Base-by-base conservation (phyloP, 1,284 basidiomycete genomes). In the Neonothopanus nambi region DNA sequence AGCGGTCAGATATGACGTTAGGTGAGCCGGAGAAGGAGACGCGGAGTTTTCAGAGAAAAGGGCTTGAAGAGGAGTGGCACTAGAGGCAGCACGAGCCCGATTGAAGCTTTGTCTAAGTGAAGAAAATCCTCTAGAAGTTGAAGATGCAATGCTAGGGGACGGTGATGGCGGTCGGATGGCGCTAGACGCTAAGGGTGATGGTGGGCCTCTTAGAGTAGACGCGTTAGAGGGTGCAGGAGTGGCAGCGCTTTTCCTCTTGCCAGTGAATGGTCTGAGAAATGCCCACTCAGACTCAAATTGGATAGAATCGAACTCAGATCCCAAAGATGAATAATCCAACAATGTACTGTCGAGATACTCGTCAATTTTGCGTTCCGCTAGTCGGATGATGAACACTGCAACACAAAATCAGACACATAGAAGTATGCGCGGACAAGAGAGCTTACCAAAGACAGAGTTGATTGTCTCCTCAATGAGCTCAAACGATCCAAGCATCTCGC, bases 281-380 rank as follows among this genome's bases (percentile, higher is more conserved):
- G 89, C 89, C 95, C 96, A 98, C 60, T 98, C 96, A 8, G 93
- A 94, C 70, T 98, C 94, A 64, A 98, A 99, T 54, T 94, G 88
- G 20, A 98, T 78, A 36, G 85, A 81, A 44, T 91, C 89, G 57
- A 93, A 87, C 52, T 89, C 87, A 8, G 85, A 87, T 1, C 90
- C 84, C 13, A 89, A 75, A 0, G 93, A 81, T 26, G 90, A 83
- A 64, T 91, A 88, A 54, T 98, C 95, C 54, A 99, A 78, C 51
- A 99, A 74, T 0, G 92, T 84, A 0, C 81, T 69, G 65, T 98
- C 94, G 18, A 99, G 78, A 33, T 97, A 75, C 51, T 84, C 79
- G 69, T 98, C 95, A 65, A 98, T 91, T 56, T 85, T 84, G 48
- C 90, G 79, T 69, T 99, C 96, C 5, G 91, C 89, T 57, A 93